Base-by-base conservation (phyloP, 1,139 yeast genomes). In the Zygosaccharomyces sapae region DNA sequence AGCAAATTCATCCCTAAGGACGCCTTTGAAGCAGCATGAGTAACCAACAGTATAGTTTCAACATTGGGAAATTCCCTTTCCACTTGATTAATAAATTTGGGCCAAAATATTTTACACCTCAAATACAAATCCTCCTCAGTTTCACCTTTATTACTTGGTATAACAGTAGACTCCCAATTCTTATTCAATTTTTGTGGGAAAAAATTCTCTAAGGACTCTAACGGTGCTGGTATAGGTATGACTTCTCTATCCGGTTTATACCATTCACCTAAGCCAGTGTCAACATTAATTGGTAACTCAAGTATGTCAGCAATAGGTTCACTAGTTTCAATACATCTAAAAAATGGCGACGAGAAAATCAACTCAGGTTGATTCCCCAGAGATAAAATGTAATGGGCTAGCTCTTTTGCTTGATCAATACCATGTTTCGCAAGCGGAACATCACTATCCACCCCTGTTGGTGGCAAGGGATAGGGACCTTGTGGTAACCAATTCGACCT, bases 11-110 rank as follows among this genome's bases (percentile, higher is more conserved):
- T 75, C 1, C 95, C 95, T 22, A 87, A 69, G 0, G 89, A 87
- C 48, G 85, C 85, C 60, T 84, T 84, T 5, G 90, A 77, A 5
- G 96, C 95, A 1, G 95, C 96, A 64, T 87, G 96, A 6, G 92
- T 80, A 33, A 86, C 77, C 9, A 87, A 70, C 41, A 87, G 62
- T 6, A 87, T 68, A 1, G 77, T 72, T 36, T 79, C 75, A 18
- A 77, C 64, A 4, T 80, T 71, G 2, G 89, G 87, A 57, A 71
- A 73, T 53, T 73, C 70, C 10, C 60, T 53, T 53, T 81, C 83
- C 48, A 84, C 72, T 25, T 65, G 66, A 1, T 76, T 75, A 6
- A 84, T 63, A 55, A 87, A 76, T 38, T 62, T 59, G 1, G 64
- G 57, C 71, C 87, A 69, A 47, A 85, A 81, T 16, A 48, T 40